Evolutionary conservation across 2,329 filamentous ascomycete genomes (phyloP), one percentile per base, ranked within the genome.

Genomic region (Neofusicoccum sp.): DNA sequence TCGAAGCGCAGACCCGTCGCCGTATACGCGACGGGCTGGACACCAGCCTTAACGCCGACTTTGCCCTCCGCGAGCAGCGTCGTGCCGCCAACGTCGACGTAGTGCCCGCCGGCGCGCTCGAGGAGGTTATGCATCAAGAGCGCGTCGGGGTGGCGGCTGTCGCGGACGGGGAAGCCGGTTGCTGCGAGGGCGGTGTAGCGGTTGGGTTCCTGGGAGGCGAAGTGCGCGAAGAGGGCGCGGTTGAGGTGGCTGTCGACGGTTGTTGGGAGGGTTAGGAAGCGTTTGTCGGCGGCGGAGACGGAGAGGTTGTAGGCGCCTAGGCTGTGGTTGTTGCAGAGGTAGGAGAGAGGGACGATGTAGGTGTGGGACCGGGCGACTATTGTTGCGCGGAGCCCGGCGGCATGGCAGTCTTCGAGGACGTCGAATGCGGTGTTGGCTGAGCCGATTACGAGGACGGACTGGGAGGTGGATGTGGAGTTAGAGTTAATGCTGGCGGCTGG

Each of bases 341-440:
- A 60, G 14, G 34, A 73, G 70, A 61, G 70, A 4, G 71, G 70
- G 9, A 74, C 63, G 29, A 76, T 71, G 73, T 71, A 78, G 39
- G 81, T 83, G 6, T 71, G 73, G 49, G 70, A 74, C 34, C 81
- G 76, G 65, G 82, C 81, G 1, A 82, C 69, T 67, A 83, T 79
- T 9, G 80, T 83, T 14, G 78, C 74, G 33, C 76, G 71, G 62
- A 78, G 66, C 6, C 75, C 75, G 6, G 77, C 76, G 28, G 78
- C 73, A 48, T 76, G 73, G 74, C 81, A 81, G 67, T 83, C 79
- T 68, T 81, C 76, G 4, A 80, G 79, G 33, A 82, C 74, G 66
- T 83, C 80, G 68, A 83, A 80, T 50, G 76, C 80, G 1, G 80
- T 82, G 65, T 83, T 83, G 54, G 78, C 82, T 22, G 77, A 78